Base-by-base conservation (phyloP, 495 filamentous ascomycete species). In the Aspergillus carlsbadensis region DNA sequence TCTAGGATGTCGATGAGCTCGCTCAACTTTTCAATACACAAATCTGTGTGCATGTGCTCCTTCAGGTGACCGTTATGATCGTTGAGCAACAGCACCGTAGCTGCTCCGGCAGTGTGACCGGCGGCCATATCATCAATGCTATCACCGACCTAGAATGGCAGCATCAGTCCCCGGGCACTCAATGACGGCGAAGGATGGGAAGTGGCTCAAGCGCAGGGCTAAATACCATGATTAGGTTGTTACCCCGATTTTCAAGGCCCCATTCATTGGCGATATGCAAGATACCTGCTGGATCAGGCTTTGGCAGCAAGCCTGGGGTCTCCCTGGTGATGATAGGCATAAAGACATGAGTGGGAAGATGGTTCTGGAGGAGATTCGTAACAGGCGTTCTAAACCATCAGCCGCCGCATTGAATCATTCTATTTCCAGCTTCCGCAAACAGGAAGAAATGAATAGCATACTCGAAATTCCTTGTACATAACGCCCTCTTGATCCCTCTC, bases 401-500 rank as follows among this genome's bases (percentile, higher is more conserved):
- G 45, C 35, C n/a, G 14, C n/a, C 20, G 29, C 36, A 13, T 26
- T 21, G 17, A 17, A n/a, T 26, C 29, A 34, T 24, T 48, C 14
- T 34, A 24, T 51, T 36, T n/a, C 35, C n/a, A 26, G 6, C 24
- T 33, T 10, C 6, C 14, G 36, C 20, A n/a, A 20, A 13, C 15
- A 26, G 21, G 13, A 48, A 31, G 11, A 46, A 42, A 31, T 34
- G 15, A 24, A 45, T 36, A 13, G 44, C 71, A 47, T 76, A 84
- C 80, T 96, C 91, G 63, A 96, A 97, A 76, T 98, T 98, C 64
- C 94, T 80, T 6, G 94, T 98, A 73, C 92, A 96, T 57, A 98
- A 89, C 0, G 81, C 94, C 68, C 94, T 91, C 51, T 77, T 81
- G 1, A 97, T 64, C 1, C 71, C 69, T 17, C 78, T 77, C 5